phyloP scores from a whole-genome alignment of 768 basidiomycete species.

The Boletus rex-veris region DNA sequence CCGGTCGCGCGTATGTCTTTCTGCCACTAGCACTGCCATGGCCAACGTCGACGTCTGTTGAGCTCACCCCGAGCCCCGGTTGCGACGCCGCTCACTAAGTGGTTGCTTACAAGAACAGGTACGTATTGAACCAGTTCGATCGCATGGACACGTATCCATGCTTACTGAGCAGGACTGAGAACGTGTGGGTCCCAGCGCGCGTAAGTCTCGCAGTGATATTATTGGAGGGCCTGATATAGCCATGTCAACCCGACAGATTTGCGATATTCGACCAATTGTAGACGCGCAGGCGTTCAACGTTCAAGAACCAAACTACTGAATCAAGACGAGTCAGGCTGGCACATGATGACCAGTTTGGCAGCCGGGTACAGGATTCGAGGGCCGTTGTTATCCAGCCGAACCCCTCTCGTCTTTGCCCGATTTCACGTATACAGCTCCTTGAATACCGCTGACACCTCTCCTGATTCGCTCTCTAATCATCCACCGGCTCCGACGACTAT shows the following conservation, averaged over 20 bases:
- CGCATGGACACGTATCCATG: background rate
- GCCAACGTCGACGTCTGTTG: conserved; percentile 2
- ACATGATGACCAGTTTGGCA: conserved; percentile 36
- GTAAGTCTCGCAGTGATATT: conserved; percentile 13
- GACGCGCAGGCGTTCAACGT: conserved; percentile 11
- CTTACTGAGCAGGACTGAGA: background rate
- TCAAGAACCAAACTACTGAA: conserved; percentile 26
- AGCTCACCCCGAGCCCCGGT: conserved; percentile 11
- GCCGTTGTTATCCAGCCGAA: conserved; percentile 33
- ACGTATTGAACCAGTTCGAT: conserved; percentile 8
- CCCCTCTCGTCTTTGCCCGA: conserved; percentile 42
- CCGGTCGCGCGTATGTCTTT: conserved; percentile 11
- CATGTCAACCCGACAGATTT: conserved; percentile 17
- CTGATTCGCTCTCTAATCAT: conserved; percentile 26
- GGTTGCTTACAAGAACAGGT: conserved; percentile 7
- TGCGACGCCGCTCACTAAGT: conserved; percentile 15
- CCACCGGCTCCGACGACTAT: conserved; percentile 37
- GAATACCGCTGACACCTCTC: conserved; percentile 28
- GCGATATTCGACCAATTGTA: conserved; percentile 18
- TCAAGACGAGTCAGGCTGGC: conserved; percentile 42
- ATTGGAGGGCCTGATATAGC: conserved; percentile 23
- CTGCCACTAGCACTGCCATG: conserved; percentile 9
- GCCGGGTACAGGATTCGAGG: conserved; percentile 30
- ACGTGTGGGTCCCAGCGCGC: background rate
- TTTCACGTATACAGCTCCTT: conserved; percentile 25